These are phyloP conservation scores for Basidioascus undulatus DNA, from an alignment of 768 basidiomycete species.

Conservation along the genomic window DNA sequence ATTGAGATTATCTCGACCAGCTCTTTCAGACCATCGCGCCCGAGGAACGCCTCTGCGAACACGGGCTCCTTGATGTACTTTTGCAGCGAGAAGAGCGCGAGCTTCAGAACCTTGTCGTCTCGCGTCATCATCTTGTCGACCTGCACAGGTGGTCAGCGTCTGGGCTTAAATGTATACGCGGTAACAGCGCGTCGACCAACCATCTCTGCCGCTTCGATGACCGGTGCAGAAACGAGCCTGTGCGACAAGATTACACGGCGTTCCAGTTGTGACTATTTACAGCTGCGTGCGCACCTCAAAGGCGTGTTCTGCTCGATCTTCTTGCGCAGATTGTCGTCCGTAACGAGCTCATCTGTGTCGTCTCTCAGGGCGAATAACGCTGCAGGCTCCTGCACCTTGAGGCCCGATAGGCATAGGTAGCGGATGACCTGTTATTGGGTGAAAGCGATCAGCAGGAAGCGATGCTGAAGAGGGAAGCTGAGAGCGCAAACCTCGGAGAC, in stretches of 20 bases:
- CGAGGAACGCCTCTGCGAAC: constrained; percentile 56
- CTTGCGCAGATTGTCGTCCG: constrained; percentile 59
- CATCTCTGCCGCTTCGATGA: constrained; percentile 52
- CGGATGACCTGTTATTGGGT: constrained; percentile 66
- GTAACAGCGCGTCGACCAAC: too few species aligned
- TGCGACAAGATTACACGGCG: too few species aligned
- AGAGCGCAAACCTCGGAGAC: too few species aligned
- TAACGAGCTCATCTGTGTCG: constrained; percentile 56
- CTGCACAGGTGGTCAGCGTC: too few species aligned
- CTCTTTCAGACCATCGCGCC: constrained; percentile 40
- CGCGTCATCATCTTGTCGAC: constrained; percentile 38
- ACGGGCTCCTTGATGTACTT: constrained; percentile 35
- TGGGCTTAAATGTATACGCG: too few species aligned
- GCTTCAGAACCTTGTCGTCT: constrained; percentile 35
- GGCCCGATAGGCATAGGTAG: constrained; percentile 54
- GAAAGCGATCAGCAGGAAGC: too few species aligned
- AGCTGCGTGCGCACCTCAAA: constrained; percentile 46
- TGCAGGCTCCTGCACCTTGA: constrained; percentile 52
- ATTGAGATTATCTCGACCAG: constrained; percentile 43
- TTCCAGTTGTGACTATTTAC: too few species aligned
- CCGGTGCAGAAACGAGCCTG: constrained; percentile 57
- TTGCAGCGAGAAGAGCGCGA: constrained; percentile 53
- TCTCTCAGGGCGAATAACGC: constrained; percentile 55
- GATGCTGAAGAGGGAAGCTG: too few species aligned
- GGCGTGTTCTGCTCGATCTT: constrained; percentile 56